A percentile compares a stretch with the other conserved stretches of the same genome.
Evolutionary conservation across 2,329 filamentous ascomycete species (phyloP).

Genomic region (Claviceps purpurea): DNA sequence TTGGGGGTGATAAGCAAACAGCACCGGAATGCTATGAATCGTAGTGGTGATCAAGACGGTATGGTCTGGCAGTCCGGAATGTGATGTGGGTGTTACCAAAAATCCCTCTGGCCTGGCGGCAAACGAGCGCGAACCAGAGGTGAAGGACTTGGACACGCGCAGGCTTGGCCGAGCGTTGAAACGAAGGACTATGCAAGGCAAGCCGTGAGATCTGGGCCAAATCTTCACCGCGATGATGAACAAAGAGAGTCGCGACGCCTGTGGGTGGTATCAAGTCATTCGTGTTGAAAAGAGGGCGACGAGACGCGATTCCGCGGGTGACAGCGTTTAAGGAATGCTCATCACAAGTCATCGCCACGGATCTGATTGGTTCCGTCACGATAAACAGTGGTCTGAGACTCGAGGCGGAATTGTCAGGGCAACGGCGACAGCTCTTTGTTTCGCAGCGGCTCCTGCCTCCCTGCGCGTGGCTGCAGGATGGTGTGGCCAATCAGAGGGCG

Average conservation of each 20-base stretch:
- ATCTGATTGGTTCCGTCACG: constrained; percentile 5
- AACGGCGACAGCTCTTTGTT: background rate
- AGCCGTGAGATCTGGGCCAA: background rate
- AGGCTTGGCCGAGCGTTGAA: background rate
- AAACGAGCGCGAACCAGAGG: background rate
- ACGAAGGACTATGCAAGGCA: background rate
- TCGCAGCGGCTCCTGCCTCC: background rate
- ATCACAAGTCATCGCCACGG: background rate
- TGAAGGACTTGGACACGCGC: background rate
- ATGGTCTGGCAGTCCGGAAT: constrained; percentile 15
- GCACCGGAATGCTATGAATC: constrained; percentile 15
- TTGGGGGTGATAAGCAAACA: constrained; percentile 8
- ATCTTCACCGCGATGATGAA: background rate
- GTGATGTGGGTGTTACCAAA: constrained; percentile 8
- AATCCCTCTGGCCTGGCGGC: background rate
- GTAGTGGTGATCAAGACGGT: constrained; percentile 6
- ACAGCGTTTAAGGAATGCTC: constrained; percentile 8
- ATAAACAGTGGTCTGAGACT: constrained; percentile 4
- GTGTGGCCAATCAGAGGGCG: background rate
- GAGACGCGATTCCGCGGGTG: constrained; percentile 1
- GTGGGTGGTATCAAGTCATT: background rate
- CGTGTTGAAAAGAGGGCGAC: background rate
- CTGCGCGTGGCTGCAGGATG: background rate
- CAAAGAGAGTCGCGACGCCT: background rate
- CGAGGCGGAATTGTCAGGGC: constrained; percentile 3